Evolutionary conservation across 495 filamentous ascomycete genomes (phyloP).

Genomic region (Lasiosphaeria hispida): DNA sequence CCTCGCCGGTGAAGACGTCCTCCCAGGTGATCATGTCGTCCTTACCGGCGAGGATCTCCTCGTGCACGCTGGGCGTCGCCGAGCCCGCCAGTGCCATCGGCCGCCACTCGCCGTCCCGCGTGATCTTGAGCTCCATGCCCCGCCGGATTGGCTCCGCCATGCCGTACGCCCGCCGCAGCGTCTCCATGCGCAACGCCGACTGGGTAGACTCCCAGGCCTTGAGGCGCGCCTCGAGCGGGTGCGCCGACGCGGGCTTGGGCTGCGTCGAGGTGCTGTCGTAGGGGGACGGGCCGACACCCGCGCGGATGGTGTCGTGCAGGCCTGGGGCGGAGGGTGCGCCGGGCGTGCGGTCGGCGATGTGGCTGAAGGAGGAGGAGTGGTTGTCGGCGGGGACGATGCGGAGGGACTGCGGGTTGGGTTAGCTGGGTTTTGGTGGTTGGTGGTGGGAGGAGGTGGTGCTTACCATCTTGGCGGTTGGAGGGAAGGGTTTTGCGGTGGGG

Average conservation of each 20-base stretch:
- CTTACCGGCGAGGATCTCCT: conserved; percentile 78
- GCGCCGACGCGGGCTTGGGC: conserved; percentile 55
- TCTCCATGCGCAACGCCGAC: conserved; percentile 81
- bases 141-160: conserved; percentile 90
- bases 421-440: conserved; percentile 20
- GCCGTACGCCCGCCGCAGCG: conserved; percentile 78
- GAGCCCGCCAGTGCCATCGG: conserved; percentile 44
- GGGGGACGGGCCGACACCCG: conserved; percentile 63
- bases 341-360: conserved; percentile 50
- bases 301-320: conserved; percentile 85
- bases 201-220: conserved; percentile 81
- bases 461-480: conserved; percentile 46
- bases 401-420: conserved; percentile 63
- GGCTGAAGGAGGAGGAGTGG: conserved; percentile 59
- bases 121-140: conserved; percentile 93
- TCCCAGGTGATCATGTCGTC: conserved; percentile 80
- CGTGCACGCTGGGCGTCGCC: conserved; percentile 53
- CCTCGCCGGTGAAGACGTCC: conserved; percentile 80
- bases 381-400: conserved; percentile 71
- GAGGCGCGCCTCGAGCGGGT: conserved; percentile 90
- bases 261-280: conserved; percentile 34
- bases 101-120: conserved; percentile 53
- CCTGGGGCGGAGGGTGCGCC: conserved; percentile 86
- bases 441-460: conserved; percentile 12
- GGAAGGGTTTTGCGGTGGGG: conserved; percentile 3